Evolutionary conservation across 1,139 yeast species (phyloP).

Genomic region (Blastobotrys indianensis): DNA sequence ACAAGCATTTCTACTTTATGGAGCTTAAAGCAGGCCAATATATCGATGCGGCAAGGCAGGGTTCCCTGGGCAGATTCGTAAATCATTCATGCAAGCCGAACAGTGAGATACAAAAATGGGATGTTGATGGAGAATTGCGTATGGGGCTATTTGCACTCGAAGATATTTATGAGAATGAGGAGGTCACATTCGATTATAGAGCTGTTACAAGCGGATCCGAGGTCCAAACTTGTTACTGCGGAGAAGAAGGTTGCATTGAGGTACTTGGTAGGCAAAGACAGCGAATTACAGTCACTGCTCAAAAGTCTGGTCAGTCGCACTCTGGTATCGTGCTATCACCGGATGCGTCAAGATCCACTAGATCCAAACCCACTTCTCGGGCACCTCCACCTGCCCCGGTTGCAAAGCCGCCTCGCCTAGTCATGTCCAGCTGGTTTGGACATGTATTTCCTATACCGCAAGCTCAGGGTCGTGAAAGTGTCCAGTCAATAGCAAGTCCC

Average conservation of each 20-base stretch:
- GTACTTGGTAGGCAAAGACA: conserved; percentile 95
- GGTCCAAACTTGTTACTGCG: conserved; percentile 93
- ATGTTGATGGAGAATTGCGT: conserved; percentile 78
- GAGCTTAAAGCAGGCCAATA: conserved; percentile 91
- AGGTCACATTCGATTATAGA: conserved; percentile 90
- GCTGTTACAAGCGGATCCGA: conserved; percentile 95
- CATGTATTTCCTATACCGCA: no score
- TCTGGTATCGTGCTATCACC: no score
- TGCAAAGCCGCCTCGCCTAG: no score
- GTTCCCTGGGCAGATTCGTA: conserved; percentile 83
- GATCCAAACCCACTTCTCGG: no score
- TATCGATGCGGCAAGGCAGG: conserved; percentile 88
- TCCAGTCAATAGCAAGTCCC: no score
- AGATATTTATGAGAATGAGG: conserved; percentile 71
- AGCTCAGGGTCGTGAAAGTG: no score
- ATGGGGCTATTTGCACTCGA: conserved; percentile 95
- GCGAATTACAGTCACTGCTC: conserved; percentile 56
- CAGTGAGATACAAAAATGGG: conserved; percentile 96
- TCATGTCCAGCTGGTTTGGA: no score
- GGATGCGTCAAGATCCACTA: no score
- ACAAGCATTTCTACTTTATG: conserved; percentile 92
- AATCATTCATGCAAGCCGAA: conserved; percentile 95
- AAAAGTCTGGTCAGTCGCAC: no score
- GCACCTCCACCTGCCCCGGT: no score
- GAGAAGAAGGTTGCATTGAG: conserved; percentile 86